Evolutionary conservation across 2,329 filamentous ascomycete genomes (phyloP), one percentile per base, ranked within the genome.

Genomic region (Phoma sp.): DNA sequence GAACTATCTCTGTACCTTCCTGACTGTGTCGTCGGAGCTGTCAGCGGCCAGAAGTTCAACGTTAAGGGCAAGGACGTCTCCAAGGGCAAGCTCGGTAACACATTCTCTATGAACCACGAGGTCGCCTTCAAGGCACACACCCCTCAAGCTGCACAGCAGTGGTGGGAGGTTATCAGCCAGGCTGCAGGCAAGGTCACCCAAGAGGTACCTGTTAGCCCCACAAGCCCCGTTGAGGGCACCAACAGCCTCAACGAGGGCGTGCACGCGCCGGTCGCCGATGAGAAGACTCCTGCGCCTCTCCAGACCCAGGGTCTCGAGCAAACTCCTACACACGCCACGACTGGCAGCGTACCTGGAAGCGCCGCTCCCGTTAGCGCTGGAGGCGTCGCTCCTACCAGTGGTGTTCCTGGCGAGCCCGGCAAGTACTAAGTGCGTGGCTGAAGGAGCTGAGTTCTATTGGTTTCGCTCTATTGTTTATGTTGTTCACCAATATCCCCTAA

Each of bases 11-110:
- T 99, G 62, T 98, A 93, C 75, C 86, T 99, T 1, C 93, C 95
- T 9, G 95, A 99, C 66, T 96, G 93, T 65, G 77, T 88, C 40
- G 84, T 98, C 52, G 91, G 92, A 53, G 82, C 79, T 22, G 75
- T 86, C 27, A 86, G 82, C 61, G 92, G 89, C 48, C 84, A 88
- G 56, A 97, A 96, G 77, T 98, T 99, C 82, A 91, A 86, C 69
- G 83, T 99, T 75, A 96, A 96, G 80, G 95, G 95, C 75, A 98
- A 98, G 77, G 93, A 99, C 72, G 86, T 88, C 52, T 89, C 88
- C 68, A 89, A 90, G 71, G 81, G 83, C 57, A 89, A 89, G 60
- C 78, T 97, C 60, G 87, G 88, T 68, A 89, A 88, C 79, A 93
- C 91, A 71, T 84, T 97, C 62, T 85, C 89, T 42, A 90, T 93